Conservation (phyloP, 345 rosid genomes). For the Melaleuca quinquenervia region DNA sequence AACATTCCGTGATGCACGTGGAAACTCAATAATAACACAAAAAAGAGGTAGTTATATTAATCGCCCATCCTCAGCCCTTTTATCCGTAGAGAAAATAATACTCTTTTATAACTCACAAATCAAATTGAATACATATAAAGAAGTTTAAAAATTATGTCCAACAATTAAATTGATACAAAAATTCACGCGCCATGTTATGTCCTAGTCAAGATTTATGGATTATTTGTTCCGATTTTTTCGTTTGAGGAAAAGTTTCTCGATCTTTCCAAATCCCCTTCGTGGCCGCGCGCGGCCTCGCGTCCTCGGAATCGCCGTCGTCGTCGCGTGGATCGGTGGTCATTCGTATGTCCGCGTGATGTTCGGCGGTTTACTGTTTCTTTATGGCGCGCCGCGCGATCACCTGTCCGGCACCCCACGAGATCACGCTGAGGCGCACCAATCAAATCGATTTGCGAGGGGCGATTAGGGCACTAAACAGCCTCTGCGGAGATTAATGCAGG, state of each 20-base stretch:
- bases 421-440: no score
- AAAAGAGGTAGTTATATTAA: background rate
- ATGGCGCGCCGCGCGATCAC: no score
- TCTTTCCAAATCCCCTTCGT: background rate
- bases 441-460: background rate
- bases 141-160: no score
- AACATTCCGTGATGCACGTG: background rate
- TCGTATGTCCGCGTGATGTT: background rate
- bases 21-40: rapidly evolving
- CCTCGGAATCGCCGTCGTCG: background rate
- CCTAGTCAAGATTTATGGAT: background rate
- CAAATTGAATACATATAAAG: no score
- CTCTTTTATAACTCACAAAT: no score
- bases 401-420: no score
- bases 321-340: background rate
- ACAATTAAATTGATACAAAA: no score
- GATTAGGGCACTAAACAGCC: background rate
- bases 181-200: no score
- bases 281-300: background rate
- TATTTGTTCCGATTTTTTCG: background rate
- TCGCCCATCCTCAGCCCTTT: rapidly evolving
- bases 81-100: no score
- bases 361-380: no score
- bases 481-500: background rate
- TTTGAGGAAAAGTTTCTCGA: background rate